Evolutionary conservation across 345 rosid species (phyloP).

Genomic region (Isatis tinctoria): DNA sequence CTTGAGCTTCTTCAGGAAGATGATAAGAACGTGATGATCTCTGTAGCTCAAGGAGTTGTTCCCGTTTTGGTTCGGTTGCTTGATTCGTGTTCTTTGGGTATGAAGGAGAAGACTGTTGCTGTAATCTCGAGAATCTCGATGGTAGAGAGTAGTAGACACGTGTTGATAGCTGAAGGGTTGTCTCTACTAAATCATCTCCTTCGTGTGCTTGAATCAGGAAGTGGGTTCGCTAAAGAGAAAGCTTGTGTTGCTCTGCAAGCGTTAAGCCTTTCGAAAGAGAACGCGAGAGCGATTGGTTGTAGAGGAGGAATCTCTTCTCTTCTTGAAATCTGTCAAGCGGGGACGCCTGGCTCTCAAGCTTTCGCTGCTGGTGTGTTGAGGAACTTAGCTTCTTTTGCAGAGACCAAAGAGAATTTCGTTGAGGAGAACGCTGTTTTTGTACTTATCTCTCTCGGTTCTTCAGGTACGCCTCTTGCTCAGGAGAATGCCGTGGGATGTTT

Average conservation of each 20-base stretch:
- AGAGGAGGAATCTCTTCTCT: conserved; percentile 88
- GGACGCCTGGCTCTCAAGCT: conserved; percentile 82
- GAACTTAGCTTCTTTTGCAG: conserved; percentile 55
- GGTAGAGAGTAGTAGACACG: conserved; percentile 80
- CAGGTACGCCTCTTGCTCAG: conserved; percentile 72
- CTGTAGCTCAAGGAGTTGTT: conserved; percentile 84
- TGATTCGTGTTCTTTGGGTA: conserved; percentile 52
- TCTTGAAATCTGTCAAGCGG: conserved; percentile 70
- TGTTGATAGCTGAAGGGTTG: conserved; percentile 70
- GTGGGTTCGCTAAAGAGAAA: conserved; percentile 76
- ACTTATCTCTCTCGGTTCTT: conserved; percentile 55
- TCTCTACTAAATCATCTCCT: conserved; percentile 66
- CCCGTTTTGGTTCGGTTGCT: conserved; percentile 68
- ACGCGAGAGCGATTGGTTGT: conserved; percentile 75
- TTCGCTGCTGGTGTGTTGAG: conserved; percentile 82
- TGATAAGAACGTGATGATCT: conserved; percentile 87
- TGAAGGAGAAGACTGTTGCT: conserved; percentile 73
- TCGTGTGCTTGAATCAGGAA: conserved; percentile 82
- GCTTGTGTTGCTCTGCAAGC: conserved; percentile 83
- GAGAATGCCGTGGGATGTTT: conserved; percentile 81
- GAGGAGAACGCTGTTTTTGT: conserved; percentile 67
- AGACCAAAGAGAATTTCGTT: conserved; percentile 60
- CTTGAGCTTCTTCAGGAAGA: conserved; percentile 49
- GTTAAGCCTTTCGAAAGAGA: conserved; percentile 64
- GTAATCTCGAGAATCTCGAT: conserved; percentile 65